Evolutionary conservation across 257 asterid species (phyloP).

Genomic region (Cynanchum wilfordii): DNA sequence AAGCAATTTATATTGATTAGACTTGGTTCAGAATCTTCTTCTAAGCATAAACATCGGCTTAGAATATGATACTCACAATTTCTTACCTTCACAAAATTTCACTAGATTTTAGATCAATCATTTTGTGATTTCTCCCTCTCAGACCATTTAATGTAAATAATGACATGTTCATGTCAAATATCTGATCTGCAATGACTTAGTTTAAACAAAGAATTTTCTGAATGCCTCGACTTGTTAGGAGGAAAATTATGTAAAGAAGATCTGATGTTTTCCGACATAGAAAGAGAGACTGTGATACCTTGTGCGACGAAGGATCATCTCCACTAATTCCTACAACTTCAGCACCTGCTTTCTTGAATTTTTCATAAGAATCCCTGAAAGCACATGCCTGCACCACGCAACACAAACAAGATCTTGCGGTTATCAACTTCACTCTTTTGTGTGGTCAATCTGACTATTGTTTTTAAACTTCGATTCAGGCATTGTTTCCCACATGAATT

Average conservation of each 20-base stretch:
- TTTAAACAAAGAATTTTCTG: not conserved
- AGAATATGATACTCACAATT: not conserved
- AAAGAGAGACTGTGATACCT: constrained; percentile 39
- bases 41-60: not conserved
- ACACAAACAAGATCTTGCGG: not conserved
- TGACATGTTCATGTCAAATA: not conserved
- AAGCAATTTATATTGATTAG: not conserved
- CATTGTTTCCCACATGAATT: not conserved
- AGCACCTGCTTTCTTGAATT: constrained; percentile 98
- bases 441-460: not conserved
- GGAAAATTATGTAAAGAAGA: not conserved
- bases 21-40: not conserved
- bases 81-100: not conserved
- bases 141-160: not conserved
- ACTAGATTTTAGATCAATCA: not conserved
- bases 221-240: not conserved
- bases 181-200: not conserved
- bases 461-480: not conserved
- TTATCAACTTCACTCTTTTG: not conserved
- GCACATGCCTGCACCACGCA: constrained; percentile 83
- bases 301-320: constrained; percentile 72
- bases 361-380: constrained; percentile 92
- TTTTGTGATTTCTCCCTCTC: not conserved
- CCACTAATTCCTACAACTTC: constrained; percentile 92
- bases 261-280: not conserved